phyloP scores from a whole-genome alignment of 495 filamentous ascomycete genomes.

The Aspergillus nidulans region DNA sequence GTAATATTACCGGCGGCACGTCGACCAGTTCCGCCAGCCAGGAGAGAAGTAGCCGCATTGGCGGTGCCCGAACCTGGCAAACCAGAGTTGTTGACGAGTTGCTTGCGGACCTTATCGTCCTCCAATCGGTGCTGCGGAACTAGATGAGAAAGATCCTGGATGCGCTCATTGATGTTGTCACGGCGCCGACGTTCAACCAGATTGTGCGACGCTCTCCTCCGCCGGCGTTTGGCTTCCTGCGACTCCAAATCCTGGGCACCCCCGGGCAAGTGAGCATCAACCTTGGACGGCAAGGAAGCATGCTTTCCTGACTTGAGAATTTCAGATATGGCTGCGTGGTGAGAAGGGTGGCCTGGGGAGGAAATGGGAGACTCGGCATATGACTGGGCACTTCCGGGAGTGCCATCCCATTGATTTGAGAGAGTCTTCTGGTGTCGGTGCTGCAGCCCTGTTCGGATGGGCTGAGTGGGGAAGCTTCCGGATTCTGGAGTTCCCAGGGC shows the following conservation, averaged over 20 bases:
- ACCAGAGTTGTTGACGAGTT: conserved; percentile 83
- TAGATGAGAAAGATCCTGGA: conserved; percentile 90
- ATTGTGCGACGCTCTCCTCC: conserved; percentile 92
- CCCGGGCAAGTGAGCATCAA: conserved; percentile 51
- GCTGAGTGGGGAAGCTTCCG: conserved; percentile 67
- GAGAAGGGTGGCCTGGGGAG: conserved; percentile 55
- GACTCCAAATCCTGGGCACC: conserved; percentile 56
- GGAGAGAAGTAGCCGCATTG: conserved; percentile 77
- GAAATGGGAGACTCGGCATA: conserved; percentile 79
- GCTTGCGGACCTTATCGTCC: conserved; percentile 94
- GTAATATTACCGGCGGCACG: conserved; percentile 88
- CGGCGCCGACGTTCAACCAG: conserved; percentile 89
- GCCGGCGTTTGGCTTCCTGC: conserved; percentile 87
- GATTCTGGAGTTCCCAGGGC: conserved; percentile 61
- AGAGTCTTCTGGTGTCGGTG: conserved; percentile 75
- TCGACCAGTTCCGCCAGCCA: conserved; percentile 78
- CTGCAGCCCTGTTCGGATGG: conserved; percentile 60
- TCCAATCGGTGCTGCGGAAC: conserved; percentile 91
- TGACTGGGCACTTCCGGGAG: conserved; percentile 71
- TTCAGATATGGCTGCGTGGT: conserved; percentile 63
- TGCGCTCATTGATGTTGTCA: conserved; percentile 98
- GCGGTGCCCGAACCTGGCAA: conserved; percentile 73
- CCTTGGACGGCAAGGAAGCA: conserved; percentile 66
- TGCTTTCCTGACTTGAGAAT: conserved; percentile 65
- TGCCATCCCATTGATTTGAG: conserved; percentile 77